Percentiles rank a stretch among this genome's conserved stretches.
These are phyloP conservation scores for Nitzschia palea DNA, from an alignment of 108 stramenopile genomes.

Conservation along the genomic window DNA sequence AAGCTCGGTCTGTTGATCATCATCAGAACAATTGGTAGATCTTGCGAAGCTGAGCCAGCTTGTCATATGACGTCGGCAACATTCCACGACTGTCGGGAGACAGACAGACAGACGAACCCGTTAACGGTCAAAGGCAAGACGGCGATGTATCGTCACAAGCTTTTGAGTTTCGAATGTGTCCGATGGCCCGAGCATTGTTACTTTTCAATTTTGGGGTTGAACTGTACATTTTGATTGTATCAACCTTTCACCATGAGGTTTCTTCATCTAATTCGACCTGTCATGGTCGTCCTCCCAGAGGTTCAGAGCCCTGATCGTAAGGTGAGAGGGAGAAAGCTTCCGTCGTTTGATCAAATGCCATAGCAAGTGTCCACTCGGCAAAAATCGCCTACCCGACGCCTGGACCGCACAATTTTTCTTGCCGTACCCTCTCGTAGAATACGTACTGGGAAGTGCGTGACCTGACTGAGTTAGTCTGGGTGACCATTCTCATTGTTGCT, in stretches of 20 bases:
- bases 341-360: not conserved
- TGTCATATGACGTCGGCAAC: too few relatives aligned
- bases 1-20: too few relatives aligned
- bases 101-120: too few relatives aligned
- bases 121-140: too few relatives aligned
- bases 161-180: too few relatives aligned
- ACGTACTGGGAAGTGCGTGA: conserved; percentile 2
- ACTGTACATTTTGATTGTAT: not conserved
- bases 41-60: too few relatives aligned
- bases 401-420: conserved; percentile 9
- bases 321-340: conserved; percentile 52
- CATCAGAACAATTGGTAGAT: too few relatives aligned
- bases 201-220: not conserved
- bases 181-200: too few relatives aligned
- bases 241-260: conserved; percentile 84
- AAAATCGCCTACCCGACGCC: not conserved
- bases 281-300: conserved; percentile 98
- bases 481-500: not conserved
- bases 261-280: conserved; percentile 96
- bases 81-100: too few relatives aligned
- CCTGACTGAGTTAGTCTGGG: not conserved
- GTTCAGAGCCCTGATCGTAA: conserved; percentile 96
- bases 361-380: not conserved
- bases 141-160: too few relatives aligned
- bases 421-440: conserved; percentile 15